phyloP scores from a whole-genome alignment of 106 monocot genomes.

The Allium sativum region DNA sequence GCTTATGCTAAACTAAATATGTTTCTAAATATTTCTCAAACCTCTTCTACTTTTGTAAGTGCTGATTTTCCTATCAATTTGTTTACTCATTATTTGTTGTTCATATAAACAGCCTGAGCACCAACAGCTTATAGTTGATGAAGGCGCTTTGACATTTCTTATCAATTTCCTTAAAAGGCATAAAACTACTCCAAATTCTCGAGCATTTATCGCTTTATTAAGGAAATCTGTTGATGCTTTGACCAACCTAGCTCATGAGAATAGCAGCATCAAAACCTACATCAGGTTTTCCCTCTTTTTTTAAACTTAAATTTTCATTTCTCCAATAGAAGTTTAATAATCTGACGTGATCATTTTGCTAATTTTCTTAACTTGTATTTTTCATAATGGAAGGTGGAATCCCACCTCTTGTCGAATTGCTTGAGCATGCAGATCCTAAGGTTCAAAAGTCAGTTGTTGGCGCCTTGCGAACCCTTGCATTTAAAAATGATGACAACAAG shows the following conservation, averaged over 20 bases:
- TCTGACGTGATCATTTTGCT: neutral
- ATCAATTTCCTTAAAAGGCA: conserved; percentile 76
- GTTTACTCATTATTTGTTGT: neutral
- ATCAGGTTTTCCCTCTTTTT: conserved; percentile 52
- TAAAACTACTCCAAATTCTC: conserved; percentile 29
- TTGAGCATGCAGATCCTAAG: conserved; percentile 77
- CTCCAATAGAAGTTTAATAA: too few relatives aligned
- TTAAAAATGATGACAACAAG: conserved; percentile 99
- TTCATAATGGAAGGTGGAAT: conserved; percentile 89
- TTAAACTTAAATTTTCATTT: neutral
- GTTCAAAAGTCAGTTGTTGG: conserved; percentile 97
- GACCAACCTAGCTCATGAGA: conserved; percentile 95
- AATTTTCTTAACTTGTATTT: conserved; percentile 7
- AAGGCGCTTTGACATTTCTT: conserved; percentile 78
- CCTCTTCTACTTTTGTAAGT: neutral
- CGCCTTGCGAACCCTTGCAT: conserved; percentile 87
- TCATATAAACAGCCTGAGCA: conserved; percentile 75
- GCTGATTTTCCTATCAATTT: neutral
- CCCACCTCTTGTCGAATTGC: conserved; percentile 90
- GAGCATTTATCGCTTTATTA: conserved; percentile 65
- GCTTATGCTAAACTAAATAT: too few relatives aligned
- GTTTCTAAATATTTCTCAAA: too few relatives aligned
- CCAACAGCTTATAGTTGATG: conserved; percentile 95
- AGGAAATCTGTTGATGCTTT: conserved; percentile 95
- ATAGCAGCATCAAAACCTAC: conserved; percentile 77